Evolutionary conservation across 2,329 filamentous ascomycete genomes (phyloP).

Genomic region (Aspergillus brasiliensis): DNA sequence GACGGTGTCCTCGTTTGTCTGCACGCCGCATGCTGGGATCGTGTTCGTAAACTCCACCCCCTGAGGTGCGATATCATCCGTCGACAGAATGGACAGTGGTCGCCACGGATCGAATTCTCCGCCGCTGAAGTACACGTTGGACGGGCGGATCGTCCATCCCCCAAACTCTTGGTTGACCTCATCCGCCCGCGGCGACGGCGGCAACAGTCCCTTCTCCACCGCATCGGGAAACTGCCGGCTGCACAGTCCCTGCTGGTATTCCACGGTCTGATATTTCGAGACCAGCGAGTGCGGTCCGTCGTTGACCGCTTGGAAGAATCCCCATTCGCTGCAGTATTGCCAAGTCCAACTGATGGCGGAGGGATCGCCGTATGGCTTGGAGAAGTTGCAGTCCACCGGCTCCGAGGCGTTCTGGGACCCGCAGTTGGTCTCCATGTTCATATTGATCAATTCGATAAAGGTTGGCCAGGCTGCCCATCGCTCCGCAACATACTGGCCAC

Average conservation of each 20-base stretch:
- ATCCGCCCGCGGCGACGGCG: slow-evolving; percentile 41
- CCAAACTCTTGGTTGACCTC: slow-evolving; percentile 49
- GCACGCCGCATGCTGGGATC: slow-evolving; percentile 48
- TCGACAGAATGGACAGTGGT: slow-evolving; percentile 48
- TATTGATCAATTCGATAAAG: slow-evolving; percentile 43
- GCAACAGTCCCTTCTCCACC: slow-evolving; percentile 42
- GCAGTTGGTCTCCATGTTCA: slow-evolving; percentile 45
- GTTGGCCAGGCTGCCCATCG: slow-evolving; percentile 46
- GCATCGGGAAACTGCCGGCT: slow-evolving; percentile 53
- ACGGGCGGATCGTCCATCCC: slow-evolving; percentile 56
- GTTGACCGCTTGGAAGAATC: slow-evolving; percentile 54
- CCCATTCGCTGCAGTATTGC: slow-evolving; percentile 58
- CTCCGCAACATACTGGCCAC: slow-evolving; percentile 44
- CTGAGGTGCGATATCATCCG: slow-evolving; percentile 44
- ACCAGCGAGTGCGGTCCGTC: slow-evolving; percentile 50
- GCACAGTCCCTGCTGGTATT: slow-evolving; percentile 50
- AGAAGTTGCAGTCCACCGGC: slow-evolving; percentile 42
- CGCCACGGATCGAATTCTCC: slow-evolving; percentile 58
- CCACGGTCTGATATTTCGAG: slow-evolving; percentile 50
- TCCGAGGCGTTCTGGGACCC: slow-evolving; percentile 27
- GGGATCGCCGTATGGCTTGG: slow-evolving; percentile 37
- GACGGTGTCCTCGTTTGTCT: slow-evolving; percentile 39
- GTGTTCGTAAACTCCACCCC: slow-evolving; percentile 40
- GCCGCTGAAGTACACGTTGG: slow-evolving; percentile 54
- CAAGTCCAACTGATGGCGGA: slow-evolving; percentile 50